phyloP scores from a whole-genome alignment of 2,329 filamentous ascomycete genomes.

The Tolypocladium tropicale region DNA sequence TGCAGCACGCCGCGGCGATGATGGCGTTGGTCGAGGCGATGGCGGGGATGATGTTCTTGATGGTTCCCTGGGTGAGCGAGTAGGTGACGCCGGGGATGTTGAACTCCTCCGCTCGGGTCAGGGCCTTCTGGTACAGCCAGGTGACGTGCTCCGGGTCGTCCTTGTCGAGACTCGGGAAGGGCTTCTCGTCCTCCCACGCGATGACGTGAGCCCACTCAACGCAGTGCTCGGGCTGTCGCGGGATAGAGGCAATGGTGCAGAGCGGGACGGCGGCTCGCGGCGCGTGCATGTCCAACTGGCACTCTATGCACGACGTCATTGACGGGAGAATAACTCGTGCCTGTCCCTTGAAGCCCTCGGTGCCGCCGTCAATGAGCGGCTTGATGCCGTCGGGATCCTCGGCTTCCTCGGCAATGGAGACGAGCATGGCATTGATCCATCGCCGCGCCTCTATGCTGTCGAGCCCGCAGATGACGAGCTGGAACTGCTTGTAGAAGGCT shows the following conservation, averaged over 20 bases:
- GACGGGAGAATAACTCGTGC: constrained; percentile 85
- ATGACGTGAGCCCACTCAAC: constrained; percentile 99
- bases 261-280: constrained; percentile 94
- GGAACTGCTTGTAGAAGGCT: constrained; percentile 95
- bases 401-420: constrained; percentile 72
- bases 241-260: constrained; percentile 92
- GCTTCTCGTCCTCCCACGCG: constrained; percentile 82
- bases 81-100: constrained; percentile 90
- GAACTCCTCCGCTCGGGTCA: constrained; percentile 74
- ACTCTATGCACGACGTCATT: constrained; percentile 93
- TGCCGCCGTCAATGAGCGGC: constrained; percentile 91
- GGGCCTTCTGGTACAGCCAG: constrained; percentile 87
- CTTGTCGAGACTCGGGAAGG: constrained; percentile 79
- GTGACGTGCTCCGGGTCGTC: constrained; percentile 94
- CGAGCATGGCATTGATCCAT: constrained; percentile 94
- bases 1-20: constrained; percentile 90
- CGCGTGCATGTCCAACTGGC: constrained; percentile 96
- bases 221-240: constrained; percentile 93
- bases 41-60: constrained; percentile 98
- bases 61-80: constrained; percentile 88
- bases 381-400: constrained; percentile 79
- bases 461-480: constrained; percentile 83
- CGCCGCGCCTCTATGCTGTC: constrained; percentile 96
- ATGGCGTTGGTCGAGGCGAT: constrained; percentile 98
- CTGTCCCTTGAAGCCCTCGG: constrained; percentile 97